Evolutionary conservation across 176 grass and related monocot species (phyloP).

Genomic region (Cenchrus fungigraminus): DNA sequence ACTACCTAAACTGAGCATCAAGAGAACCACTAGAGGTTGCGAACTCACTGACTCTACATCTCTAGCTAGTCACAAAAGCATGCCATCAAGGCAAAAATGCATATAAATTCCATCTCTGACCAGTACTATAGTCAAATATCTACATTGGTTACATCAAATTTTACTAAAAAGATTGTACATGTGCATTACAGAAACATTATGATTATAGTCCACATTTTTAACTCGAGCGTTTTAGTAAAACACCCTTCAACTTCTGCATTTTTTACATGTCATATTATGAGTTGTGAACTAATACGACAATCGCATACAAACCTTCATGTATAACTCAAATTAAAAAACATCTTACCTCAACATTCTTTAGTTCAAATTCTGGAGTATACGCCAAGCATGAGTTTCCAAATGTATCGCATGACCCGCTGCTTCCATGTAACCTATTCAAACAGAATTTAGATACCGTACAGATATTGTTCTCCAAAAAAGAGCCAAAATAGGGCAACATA

Average conservation of each 20-base stretch:
- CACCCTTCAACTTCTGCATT: background rate
- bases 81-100: background rate
- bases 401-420: slow-evolving; percentile 80
- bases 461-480: background rate
- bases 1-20: background rate
- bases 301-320: background rate
- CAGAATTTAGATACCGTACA: slow-evolving; percentile 33
- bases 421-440: slow-evolving; percentile 76
- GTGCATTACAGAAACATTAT: background rate
- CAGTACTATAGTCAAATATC: background rate
- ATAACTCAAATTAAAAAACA: background rate
- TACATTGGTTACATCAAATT: background rate
- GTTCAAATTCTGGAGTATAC: slow-evolving; percentile 53
- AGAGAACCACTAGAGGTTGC: background rate
- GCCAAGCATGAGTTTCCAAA: slow-evolving; percentile 93
- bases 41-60: background rate
- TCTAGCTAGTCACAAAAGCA: background rate
- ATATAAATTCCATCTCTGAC: background rate
- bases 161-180: background rate
- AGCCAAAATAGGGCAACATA: slow-evolving; percentile 19
- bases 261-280: background rate
- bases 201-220: background rate
- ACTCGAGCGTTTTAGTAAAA: background rate
- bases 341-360: slow-evolving; percentile 37
- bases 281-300: background rate